phyloP scores from a whole-genome alignment of 176 grass and related monocot genomes.

The Urochloa ruziziensis region DNA sequence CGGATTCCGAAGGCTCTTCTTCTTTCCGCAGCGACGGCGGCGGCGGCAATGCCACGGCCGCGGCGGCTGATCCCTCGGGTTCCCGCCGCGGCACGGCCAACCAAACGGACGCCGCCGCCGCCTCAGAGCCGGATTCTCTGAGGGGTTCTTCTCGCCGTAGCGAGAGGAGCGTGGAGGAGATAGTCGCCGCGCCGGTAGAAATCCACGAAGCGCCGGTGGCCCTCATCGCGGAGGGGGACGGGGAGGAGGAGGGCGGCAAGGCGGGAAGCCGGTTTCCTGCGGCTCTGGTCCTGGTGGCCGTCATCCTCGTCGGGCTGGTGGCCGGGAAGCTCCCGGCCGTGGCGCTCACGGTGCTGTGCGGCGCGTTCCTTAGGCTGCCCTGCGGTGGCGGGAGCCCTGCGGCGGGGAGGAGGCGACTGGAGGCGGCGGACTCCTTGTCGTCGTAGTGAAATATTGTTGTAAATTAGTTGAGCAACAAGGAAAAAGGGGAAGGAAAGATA shows the following conservation, averaged over 20 bases:
- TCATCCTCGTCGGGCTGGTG: constrained; percentile 61
- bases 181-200: not conserved
- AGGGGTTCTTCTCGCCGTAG: not conserved
- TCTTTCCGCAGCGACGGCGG: constrained; percentile 21
- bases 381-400: not conserved
- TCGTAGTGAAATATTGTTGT: constrained; percentile 10
- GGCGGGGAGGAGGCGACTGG: not conserved
- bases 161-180: not conserved
- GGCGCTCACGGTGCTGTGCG: constrained; percentile 49
- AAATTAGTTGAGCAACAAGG: constrained; percentile 25
- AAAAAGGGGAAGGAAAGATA: not conserved
- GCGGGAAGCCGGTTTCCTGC: constrained; percentile 12
- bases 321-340: constrained; percentile 64
- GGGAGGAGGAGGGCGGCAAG: not conserved
- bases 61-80: not conserved
- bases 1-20: not conserved
- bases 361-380: constrained; percentile 16
- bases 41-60: constrained; percentile 26
- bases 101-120: constrained; percentile 10
- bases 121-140: not conserved
- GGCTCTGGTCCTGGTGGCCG: constrained; percentile 17
- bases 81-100: not conserved
- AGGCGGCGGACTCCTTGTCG: not conserved
- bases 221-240: not conserved
- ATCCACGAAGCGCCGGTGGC: not conserved